Percentiles rank a stretch among this genome's conserved stretches.
Evolutionary conservation across 768 basidiomycete genomes (phyloP).

Genomic region (Serendipita vermifera): DNA sequence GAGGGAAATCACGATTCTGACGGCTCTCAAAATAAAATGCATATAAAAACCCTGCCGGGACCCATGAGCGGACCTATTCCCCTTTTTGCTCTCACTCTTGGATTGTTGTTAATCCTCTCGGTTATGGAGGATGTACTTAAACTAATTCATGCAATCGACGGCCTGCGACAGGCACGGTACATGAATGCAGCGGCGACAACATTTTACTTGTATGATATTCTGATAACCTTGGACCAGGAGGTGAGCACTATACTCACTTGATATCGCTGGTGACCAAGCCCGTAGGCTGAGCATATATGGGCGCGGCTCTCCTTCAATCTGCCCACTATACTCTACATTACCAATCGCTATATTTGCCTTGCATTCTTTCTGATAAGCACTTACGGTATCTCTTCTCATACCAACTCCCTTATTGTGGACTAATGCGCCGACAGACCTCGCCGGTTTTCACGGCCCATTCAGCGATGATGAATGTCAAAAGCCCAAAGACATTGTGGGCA

Average conservation of each 20-base stretch:
- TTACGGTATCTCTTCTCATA: background rate
- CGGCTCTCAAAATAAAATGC: too few relatives aligned
- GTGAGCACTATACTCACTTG: background rate
- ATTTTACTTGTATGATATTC: background rate
- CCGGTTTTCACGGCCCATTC: background rate
- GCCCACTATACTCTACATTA: background rate
- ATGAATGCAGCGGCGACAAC: constrained; percentile 1
- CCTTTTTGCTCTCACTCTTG: too few relatives aligned
- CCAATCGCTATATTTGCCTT: background rate
- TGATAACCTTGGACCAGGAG: background rate
- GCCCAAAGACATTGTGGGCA: background rate
- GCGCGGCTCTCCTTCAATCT: background rate
- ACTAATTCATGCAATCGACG: too few relatives aligned
- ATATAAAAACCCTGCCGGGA: too few relatives aligned
- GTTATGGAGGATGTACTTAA: too few relatives aligned
- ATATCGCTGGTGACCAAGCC: background rate
- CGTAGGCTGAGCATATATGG: constrained; percentile 3
- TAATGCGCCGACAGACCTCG: background rate
- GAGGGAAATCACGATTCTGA: too few relatives aligned
- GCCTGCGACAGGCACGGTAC: background rate
- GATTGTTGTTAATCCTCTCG: too few relatives aligned
- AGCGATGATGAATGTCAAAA: background rate
- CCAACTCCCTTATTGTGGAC: background rate
- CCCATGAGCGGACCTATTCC: too few relatives aligned
- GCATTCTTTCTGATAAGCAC: background rate